A percentile compares a stretch with the other conserved stretches of the same genome.
These are phyloP conservation scores for Pichia sp. DNA, from an alignment of 1,139 yeast species.

Conservation along the genomic window DNA sequence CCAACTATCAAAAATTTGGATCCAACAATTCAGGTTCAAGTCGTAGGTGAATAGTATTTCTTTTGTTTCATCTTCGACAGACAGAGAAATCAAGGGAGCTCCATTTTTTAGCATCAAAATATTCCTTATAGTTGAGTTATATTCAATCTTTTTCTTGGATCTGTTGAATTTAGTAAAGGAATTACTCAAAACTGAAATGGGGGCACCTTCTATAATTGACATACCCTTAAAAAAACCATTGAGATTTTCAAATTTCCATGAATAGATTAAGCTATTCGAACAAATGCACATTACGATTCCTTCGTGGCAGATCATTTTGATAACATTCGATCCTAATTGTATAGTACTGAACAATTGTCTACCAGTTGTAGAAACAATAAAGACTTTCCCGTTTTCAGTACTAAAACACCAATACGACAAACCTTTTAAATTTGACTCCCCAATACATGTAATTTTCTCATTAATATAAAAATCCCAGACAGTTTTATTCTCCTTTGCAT, in stretches of 20 bases:
- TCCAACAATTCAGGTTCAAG: constrained; percentile 37
- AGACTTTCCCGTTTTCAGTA: constrained; percentile 62
- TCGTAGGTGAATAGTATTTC: constrained; percentile 28
- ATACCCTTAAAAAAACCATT: constrained; percentile 16
- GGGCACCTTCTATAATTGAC: constrained; percentile 33
- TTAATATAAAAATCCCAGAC: constrained; percentile 17
- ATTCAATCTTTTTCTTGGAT: constrained; percentile 19
- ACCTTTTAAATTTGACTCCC: constrained; percentile 14
- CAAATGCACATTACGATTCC: constrained; percentile 49
- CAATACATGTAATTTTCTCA: constrained; percentile 19
- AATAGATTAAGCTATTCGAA: constrained; percentile 38
- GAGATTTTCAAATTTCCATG: constrained; percentile 33
- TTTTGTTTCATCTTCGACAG: constrained; percentile 24
- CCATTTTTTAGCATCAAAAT: constrained; percentile 23
- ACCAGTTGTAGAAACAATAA: constrained; percentile 68
- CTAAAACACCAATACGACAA: constrained; percentile 44
- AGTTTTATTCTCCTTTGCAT: constrained; percentile 8
- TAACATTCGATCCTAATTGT: constrained; percentile 53
- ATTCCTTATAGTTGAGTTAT: constrained; percentile 7
- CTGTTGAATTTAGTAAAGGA: constrained; percentile 23
- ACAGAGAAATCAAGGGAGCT: constrained; percentile 31
- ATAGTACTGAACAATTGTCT: constrained; percentile 38
- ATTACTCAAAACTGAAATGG: constrained; percentile 47
- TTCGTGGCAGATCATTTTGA: constrained; percentile 41
- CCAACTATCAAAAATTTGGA: constrained; percentile 41